Percentiles rank a stretch among this genome's conserved stretches.
Conservation (phyloP, 805 yeast genomes). For the Saccharomycopsis sp. region DNA sequence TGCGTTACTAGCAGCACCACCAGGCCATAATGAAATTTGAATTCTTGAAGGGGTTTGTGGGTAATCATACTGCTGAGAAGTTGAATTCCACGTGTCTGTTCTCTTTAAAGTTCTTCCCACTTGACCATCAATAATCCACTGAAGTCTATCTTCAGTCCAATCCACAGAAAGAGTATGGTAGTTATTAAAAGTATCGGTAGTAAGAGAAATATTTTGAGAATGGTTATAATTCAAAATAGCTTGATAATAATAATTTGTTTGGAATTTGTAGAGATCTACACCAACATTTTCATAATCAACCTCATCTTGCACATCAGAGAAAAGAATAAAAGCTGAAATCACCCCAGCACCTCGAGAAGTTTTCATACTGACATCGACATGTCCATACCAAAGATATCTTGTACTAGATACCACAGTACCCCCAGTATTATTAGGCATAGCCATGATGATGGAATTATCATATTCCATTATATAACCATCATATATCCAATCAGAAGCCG, state of each 20-base stretch:
- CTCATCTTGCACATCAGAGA: slow-evolving; percentile 85
- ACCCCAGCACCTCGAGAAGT: slow-evolving; percentile 77
- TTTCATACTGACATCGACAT: slow-evolving; percentile 59
- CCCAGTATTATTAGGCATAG: slow-evolving; percentile 68
- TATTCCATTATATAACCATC: slow-evolving; percentile 48
- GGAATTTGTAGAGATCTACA: slow-evolving; percentile 54
- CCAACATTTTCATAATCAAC: slow-evolving; percentile 87
- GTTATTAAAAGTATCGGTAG: slow-evolving; percentile 53
- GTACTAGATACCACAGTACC: slow-evolving; percentile 83
- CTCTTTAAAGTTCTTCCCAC: slow-evolving; percentile 57
- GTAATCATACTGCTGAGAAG: slow-evolving; percentile 47
- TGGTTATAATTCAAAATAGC: slow-evolving; percentile 67
- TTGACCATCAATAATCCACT: slow-evolving; percentile 70
- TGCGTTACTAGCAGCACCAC: slow-evolving; percentile 49
- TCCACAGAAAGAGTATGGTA: slow-evolving; percentile 74
- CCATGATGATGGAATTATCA: slow-evolving; percentile 53
- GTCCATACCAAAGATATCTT: slow-evolving; percentile 83
- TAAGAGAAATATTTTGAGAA: slow-evolving; percentile 35
- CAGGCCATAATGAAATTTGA: slow-evolving; percentile 75
- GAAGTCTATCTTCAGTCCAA: slow-evolving; percentile 67
- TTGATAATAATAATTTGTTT: slow-evolving; percentile 75
- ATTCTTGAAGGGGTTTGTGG: slow-evolving; percentile 75
- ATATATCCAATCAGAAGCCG: slow-evolving; percentile 61
- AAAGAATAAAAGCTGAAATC: slow-evolving; percentile 71
- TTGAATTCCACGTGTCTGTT: slow-evolving; percentile 54